Evolutionary conservation across 2,329 filamentous ascomycete genomes (phyloP), one percentile per base, ranked within the genome.

Genomic region (Botrytis elliptica): DNA sequence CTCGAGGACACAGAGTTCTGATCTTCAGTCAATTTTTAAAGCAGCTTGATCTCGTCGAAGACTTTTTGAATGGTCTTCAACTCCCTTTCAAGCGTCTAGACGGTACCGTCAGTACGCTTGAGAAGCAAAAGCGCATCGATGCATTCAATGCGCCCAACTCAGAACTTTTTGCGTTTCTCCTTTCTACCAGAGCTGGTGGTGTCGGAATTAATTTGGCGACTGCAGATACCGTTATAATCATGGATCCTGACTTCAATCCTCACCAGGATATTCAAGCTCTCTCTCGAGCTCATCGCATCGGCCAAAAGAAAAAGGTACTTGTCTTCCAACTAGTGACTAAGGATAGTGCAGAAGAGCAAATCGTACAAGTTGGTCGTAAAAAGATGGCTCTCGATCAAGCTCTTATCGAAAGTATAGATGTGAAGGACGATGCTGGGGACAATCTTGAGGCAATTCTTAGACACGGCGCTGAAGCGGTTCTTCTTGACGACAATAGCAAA

Each of bases 161-260:
- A 0, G 84, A 88, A 0, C 85, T 97, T 0, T 99, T 98, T 81
- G 94, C 92, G 0, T 98, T 99, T 83, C 84, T 99, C 29, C 86
- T 99, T 0, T 98, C 95, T 0, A 99, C 97, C 5, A 91, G 96
- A 76, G 95, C 97, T 29, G 96, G 96, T 71, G 96, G 97, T 79
- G 95, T 99, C 0, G 97, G 96, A 25, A 99, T 99, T 85, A 99
- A 99, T 80, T 87, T 99, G 72, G 96, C 96, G 0, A 97, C 95
- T 12, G 96, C 96, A 4, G 96, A 99, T 80, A 99, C 96, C 0
- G 97, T 99, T 75, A 98, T 99, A 77, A 98, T 99, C 77, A 90
- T 98, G 77, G 80, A 81, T 75, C 79, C 80, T 5, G 80, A 81
- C 67, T 81, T 79, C 60, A 81, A 81, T 60, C 96, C 96, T 0